phyloP scores from a whole-genome alignment of 805 yeast genomes.

The Metschnikowia picachoensis region DNA sequence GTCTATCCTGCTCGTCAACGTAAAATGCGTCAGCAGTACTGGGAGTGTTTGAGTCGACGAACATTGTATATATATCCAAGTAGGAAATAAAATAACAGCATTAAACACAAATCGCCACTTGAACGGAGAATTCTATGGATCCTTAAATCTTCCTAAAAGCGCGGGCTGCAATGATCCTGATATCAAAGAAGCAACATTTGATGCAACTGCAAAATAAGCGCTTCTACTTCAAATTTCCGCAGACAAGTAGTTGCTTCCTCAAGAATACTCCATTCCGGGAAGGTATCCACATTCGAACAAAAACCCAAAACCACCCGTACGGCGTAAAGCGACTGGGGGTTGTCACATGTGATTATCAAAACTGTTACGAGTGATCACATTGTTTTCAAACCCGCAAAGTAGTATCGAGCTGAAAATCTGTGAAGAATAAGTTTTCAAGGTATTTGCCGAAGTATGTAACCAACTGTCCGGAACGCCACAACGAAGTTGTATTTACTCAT shows the following conservation, averaged over 20 bases:
- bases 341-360: conserved; percentile 22
- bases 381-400: conserved; percentile 42
- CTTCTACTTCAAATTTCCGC: conserved; percentile 28
- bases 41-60: conserved; percentile 33
- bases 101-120: conserved; percentile 35
- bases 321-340: conserved; percentile 13
- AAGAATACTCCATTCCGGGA: conserved; percentile 57
- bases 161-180: conserved; percentile 34
- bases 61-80: conserved; percentile 31
- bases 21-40: conserved; percentile 32
- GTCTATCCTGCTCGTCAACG: conserved; percentile 24
- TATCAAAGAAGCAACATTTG: conserved; percentile 25
- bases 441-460: conserved; percentile 16
- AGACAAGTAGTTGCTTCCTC: conserved; percentile 30
- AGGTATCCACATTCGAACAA: conserved; percentile 47
- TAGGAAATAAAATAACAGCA: conserved; percentile 31
- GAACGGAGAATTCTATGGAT: conserved; percentile 25
- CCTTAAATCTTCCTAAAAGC: conserved; percentile 22
- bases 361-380: conserved; percentile 38
- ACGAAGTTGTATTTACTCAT: conserved; percentile 18
- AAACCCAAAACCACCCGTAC: conserved; percentile 29
- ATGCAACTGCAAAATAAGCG: conserved; percentile 29
- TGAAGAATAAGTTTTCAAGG: conserved; percentile 30
- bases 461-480: conserved; percentile 16
- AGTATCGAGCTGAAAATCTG: conserved; percentile 40